Base-by-base conservation (phyloP, 495 filamentous ascomycete species). In the Ramalina peruviana region DNA sequence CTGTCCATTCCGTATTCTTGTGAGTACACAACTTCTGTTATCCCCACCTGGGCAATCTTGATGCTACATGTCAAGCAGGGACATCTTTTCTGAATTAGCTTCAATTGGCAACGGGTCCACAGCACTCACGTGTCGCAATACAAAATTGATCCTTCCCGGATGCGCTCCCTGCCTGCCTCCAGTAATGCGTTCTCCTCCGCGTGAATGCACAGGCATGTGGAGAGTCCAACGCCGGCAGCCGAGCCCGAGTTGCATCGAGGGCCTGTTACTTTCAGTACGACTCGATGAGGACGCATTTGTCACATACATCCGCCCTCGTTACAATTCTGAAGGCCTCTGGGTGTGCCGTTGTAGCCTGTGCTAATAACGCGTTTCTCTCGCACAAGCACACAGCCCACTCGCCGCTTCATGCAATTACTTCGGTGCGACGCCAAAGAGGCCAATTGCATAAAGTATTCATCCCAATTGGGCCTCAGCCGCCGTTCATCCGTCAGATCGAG, bases 291-390 rank as follows among this genome's bases (percentile, higher is more conserved):
- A 26, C 13, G 40, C 10, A 46, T 2, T 33, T 19, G 40, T 30
- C 21, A 58, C 73, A 51, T 66, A 80, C 92, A 98, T 52, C 92
- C 92, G 53, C 92, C 92, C 63, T 93, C 87, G 53, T 83, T 88
- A 67, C 92, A 98, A 59, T 98, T 98, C 46, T 62, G 71, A 52
- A 96, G 67, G 41, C 88, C 78, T 38, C 92, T 72, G 3, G 92
- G 88, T 11, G 92, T 96, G 36, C 92, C 92, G 65, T 98, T 98
- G 64, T 98, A 98, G n/a, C 92, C 92, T 0, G 92, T 97, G 55
- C 82, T 85, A 38, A 97, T 87, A 50, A 98, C 92, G 50, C 88
- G 74, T 52, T 80, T 80, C 54, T 88, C 83, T 56, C 88, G 73
- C 7, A 96, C 88, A n/a, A 98, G 72, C 6, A 98, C 92, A 66